A percentile compares a stretch with the other conserved stretches of the same genome.
Conservation (phyloP, 345 rosid genomes). For the Moricandia arvensis region DNA sequence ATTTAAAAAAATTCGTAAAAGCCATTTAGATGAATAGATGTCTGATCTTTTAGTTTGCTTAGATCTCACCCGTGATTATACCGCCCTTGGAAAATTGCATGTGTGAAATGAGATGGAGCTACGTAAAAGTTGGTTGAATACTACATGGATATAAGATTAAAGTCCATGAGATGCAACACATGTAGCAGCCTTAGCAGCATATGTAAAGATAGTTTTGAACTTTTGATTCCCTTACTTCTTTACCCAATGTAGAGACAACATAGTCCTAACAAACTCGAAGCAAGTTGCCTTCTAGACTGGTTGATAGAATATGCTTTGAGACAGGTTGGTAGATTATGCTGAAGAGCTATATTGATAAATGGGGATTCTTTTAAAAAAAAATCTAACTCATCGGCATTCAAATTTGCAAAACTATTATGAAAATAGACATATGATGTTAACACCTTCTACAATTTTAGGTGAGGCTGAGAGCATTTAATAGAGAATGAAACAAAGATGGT, state of each 20-base stretch:
- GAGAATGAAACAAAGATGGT: not conserved
- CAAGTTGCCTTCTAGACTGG: not conserved
- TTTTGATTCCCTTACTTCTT: not conserved
- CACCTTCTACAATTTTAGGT: not conserved
- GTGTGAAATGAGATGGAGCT: not conserved
- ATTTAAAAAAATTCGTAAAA: no score
- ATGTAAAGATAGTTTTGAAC: not conserved
- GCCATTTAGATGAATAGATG: conserved; percentile 35
- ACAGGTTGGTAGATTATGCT: not conserved
- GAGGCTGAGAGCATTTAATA: not conserved
- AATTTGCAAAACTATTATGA: not conserved
- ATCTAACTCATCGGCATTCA: not conserved
- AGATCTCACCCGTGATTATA: no score
- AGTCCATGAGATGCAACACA: no score
- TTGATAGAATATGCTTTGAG: not conserved
- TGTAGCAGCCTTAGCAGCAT: not conserved
- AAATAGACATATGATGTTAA: not conserved
- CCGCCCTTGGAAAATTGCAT: not conserved
- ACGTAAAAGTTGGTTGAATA: not conserved
- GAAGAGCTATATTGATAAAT: not conserved
- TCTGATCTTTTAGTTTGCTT: no score
- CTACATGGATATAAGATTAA: not conserved
- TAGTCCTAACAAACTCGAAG: not conserved
- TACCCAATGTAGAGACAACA: not conserved
- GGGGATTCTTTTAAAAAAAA: not conserved